A percentile compares a stretch with the other conserved stretches of the same genome.
Conservation (phyloP, 2,329 filamentous ascomycete species). For the Dothideomycetes sp. region DNA sequence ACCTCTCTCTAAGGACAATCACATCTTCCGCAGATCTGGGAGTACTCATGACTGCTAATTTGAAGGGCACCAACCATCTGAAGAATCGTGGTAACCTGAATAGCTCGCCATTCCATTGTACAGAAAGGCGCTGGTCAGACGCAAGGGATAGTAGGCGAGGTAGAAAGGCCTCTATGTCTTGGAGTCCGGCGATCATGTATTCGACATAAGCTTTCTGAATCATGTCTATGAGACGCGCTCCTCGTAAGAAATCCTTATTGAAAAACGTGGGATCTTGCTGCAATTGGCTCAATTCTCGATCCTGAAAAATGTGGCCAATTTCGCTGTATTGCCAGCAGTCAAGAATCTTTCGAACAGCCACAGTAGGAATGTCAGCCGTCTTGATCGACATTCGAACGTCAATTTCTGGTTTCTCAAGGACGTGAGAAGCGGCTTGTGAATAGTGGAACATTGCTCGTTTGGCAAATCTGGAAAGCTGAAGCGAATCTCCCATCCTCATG, state of each 20-base stretch:
- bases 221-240: not conserved
- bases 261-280: not conserved
- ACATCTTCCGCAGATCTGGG: constrained; percentile 4
- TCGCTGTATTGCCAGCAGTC: constrained; percentile 3
- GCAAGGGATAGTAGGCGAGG: not conserved
- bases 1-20: constrained; percentile 1
- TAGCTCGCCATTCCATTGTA: not conserved
- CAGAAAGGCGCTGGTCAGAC: not conserved
- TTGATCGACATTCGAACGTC: not conserved
- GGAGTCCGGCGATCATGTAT: not conserved
- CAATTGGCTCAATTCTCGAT: not conserved
- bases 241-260: not conserved
- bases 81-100: constrained; percentile 10
- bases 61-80: constrained; percentile 7
- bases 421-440: not conserved
- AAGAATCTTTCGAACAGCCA: not conserved
- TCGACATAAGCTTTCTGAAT: not conserved
- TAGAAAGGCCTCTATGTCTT: not conserved
- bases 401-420: not conserved
- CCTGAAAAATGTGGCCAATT: constrained; percentile 2
- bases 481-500: not conserved
- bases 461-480: not conserved
- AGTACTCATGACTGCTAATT: constrained; percentile 8
- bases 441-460: constrained; percentile 6
- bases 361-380: too few species aligned